These are phyloP conservation scores for Fraxinus dipetala DNA, from an alignment of 305 asterid species.

Conservation along the genomic window DNA sequence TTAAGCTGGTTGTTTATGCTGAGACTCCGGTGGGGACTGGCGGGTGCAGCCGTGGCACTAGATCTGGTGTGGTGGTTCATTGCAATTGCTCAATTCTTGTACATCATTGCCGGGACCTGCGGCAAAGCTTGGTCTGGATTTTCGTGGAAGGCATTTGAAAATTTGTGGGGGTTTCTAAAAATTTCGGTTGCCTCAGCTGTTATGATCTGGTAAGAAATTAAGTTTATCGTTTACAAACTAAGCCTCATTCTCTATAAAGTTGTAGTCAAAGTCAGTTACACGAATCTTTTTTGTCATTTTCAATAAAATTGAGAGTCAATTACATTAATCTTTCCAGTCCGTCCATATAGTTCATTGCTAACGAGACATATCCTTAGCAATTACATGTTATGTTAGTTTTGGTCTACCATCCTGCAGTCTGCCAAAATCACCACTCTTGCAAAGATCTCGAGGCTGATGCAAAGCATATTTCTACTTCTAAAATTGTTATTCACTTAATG, in stretches of 20 bases:
- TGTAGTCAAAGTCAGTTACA: neutral
- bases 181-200: slow-evolving; percentile 58
- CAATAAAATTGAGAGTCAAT: neutral
- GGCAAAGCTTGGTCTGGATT: slow-evolving; percentile 61
- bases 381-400: neutral
- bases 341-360: neutral
- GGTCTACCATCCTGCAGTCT: neutral
- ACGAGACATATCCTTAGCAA: neutral
- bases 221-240: neutral
- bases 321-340: neutral
- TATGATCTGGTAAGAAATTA: slow-evolving; percentile 51
- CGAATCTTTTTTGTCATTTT: neutral
- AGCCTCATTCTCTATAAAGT: neutral
- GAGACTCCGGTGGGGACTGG: slow-evolving; percentile 20
- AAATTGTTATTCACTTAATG: neutral
- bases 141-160: slow-evolving; percentile 44
- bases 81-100: slow-evolving; percentile 43
- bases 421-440: neutral
- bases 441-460: neutral
- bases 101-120: slow-evolving; percentile 43
- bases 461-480: neutral
- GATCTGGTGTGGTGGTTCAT: slow-evolving; percentile 45
- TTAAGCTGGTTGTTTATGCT: slow-evolving; percentile 24
- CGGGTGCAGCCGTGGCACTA: slow-evolving; percentile 21
- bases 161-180: slow-evolving; percentile 43